Conservation (phyloP, 2,329 filamentous ascomycete species). For the Pestalotiopsis sp. region DNA sequence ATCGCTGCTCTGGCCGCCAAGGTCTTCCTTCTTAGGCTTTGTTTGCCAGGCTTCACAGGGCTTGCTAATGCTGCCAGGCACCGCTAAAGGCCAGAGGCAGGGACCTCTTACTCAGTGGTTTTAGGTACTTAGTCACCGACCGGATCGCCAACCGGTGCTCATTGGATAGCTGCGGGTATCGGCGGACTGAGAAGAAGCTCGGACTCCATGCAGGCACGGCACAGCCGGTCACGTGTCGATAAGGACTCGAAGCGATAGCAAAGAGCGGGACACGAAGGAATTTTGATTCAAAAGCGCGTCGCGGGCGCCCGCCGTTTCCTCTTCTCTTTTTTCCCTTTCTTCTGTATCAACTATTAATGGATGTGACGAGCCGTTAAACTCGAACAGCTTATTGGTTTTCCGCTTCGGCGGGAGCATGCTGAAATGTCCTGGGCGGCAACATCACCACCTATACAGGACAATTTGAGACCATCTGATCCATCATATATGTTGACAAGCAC, state of each 20-base stretch:
- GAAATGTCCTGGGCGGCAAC: slow-evolving; percentile 63
- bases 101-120: not conserved
- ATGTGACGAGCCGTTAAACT: slow-evolving; percentile 70
- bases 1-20: not conserved
- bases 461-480: slow-evolving; percentile 68
- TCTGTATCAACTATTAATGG: slow-evolving; percentile 77
- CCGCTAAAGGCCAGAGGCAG: not conserved
- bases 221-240: slow-evolving; percentile 15
- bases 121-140: not conserved
- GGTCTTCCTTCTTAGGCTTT: not conserved
- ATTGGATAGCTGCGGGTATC: not conserved
- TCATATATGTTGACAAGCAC: slow-evolving; percentile 10
- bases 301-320: slow-evolving; percentile 10
- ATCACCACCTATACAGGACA: slow-evolving; percentile 66
- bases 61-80: not conserved
- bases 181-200: not conserved
- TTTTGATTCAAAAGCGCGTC: not conserved
- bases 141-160: not conserved
- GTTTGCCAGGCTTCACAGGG: not conserved
- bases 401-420: slow-evolving; percentile 59
- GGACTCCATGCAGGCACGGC: not conserved
- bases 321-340: slow-evolving; percentile 38
- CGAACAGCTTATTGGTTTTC: slow-evolving; percentile 52
- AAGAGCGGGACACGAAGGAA: not conserved
- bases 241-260: slow-evolving; percentile 1